Evolutionary conservation across 306 rosid genomes (phyloP), one percentile per base, ranked within the genome.

Genomic region (Cucumis cinereus): DNA sequence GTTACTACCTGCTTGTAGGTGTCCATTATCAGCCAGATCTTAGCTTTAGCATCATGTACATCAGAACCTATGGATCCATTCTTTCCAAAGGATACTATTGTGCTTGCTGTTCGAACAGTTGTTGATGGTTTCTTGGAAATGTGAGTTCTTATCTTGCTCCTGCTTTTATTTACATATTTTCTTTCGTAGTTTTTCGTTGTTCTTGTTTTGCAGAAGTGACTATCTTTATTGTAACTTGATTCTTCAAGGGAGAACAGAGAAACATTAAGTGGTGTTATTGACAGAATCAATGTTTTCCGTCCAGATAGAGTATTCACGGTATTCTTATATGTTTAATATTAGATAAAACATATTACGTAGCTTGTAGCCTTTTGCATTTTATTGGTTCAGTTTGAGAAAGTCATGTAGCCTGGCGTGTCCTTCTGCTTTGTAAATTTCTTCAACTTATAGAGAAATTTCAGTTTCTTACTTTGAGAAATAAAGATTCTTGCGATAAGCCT

Each of bases 271-370:
- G 84, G 81, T 64, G 90, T 90, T 83, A 79, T 81, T 78, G 98
- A 93, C 91, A 93, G 84, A 85, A 87, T 93, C 55, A 88, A 91
- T 74, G 86, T 93, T 78, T 93, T 93, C 74, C 92, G 97, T 52
- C 89, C 93, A 4, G 97, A 90, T 85, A 87, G 98, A 84, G 96
- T 84, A 80, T 93, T 93, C 87, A 85, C 83, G 98, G 98, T 93
- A 70, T 70, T 47, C 23, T 70, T 70, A 70, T 50, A 47, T 70
- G 38, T 70, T 70, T 23, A 69, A 47, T 24, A 68, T 7, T 68
- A 6, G n/a, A 68, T 30, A 12, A 45, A 22, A 2, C 6, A 43
- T 43, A 22, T 64, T 68, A 43, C 45, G 20, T 36, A 43, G 56
- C 56, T 45, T 68, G 54, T 68, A 43, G 36, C 10, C 56, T 43